Base-by-base conservation (phyloP, 495 filamentous ascomycete species). In the Xylaria nigripes region DNA sequence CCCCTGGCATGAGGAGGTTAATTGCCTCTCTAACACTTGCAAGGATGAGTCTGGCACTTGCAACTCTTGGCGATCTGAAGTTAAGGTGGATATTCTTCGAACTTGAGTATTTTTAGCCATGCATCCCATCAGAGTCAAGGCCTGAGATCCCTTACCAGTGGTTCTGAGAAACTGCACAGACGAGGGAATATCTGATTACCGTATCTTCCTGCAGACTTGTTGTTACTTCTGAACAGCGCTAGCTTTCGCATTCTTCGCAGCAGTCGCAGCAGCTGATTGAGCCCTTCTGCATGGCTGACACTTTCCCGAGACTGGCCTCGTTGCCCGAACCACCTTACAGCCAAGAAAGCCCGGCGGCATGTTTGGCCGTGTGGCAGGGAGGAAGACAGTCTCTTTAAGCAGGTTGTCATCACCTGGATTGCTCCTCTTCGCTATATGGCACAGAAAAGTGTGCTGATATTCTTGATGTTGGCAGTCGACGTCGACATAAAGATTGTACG, bases 371-470 rank as follows among this genome's bases (percentile, higher is more conserved):
- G 25, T 48, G 30, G 54, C 49, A 1, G 61, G 63, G 12, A 64
- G 51, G 43, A 56, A 58, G 24, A 61, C 55, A 1, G 61, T 22
- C 47, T 55, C 41, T 6, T 48, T 42, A 0, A 64, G 54, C 13
- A 49, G 10, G 6, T 54, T 44, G 22, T 66, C 59, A 7, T 36
- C 57, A 0, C 27, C 48, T 1, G 56, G 49, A 0, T 10, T 22
- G 24, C 44, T 23, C 45, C 59, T 32, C 10, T 22, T 30, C 3
- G 54, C 57, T 8, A 53, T 13, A 9, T 36, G 10, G 40, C 64
- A 66, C 42, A 21, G 36, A 18, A 6, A 51, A 6, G 62, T 66
- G 57, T 62, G 65, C 46, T 67, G 64, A 45, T 64, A 69, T 19
- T 48, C 38, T 29, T 46, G 56, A 45, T 65, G 62, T 22, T 49